Conservation (phyloP, 2,329 filamentous ascomycete genomes). For the Ampelomyces quisqualis region DNA sequence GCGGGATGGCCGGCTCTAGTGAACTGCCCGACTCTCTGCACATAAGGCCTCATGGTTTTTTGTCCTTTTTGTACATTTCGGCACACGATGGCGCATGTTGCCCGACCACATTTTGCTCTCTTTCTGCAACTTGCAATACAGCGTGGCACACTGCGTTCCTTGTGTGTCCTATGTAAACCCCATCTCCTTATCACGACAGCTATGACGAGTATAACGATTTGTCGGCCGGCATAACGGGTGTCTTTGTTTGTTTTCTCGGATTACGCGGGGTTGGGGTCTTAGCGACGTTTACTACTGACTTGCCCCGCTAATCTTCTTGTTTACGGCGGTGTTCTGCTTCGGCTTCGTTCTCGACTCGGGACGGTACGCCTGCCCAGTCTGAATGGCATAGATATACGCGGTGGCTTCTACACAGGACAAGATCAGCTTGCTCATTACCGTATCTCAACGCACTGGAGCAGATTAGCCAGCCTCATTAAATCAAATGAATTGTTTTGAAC, state of each 20-base stretch:
- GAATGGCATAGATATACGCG: conserved; percentile 1
- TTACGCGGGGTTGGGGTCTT: conserved; percentile 12
- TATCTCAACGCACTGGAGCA: conserved; percentile 14
- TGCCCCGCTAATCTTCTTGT: conserved; percentile 21
- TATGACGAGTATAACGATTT: conserved; percentile 28
- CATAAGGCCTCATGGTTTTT: conserved; percentile 9
- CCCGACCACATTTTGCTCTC: conserved; percentile 20
- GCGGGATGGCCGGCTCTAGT: background rate
- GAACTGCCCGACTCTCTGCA: conserved; percentile 2
- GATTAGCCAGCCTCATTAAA: conserved; percentile 24
- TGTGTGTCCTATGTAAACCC: conserved; percentile 11
- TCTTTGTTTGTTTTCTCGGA: conserved; percentile 2
- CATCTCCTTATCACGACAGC: conserved; percentile 27
- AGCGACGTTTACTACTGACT: conserved; percentile 21
- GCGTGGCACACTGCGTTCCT: conserved; percentile 21
- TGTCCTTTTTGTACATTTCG: conserved; percentile 30
- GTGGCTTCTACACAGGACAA: conserved; percentile 14
- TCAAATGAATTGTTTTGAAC: too few relatives aligned
- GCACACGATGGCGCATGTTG: conserved; percentile 22
- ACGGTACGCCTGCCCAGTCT: too few relatives aligned
- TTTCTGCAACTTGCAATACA: conserved; percentile 11
- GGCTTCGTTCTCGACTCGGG: too few relatives aligned
- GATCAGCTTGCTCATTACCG: too few relatives aligned
- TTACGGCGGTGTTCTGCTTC: conserved; percentile 14
- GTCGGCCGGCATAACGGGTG: conserved; percentile 13